Evolutionary conservation across 768 basidiomycete species (phyloP), one percentile per base, ranked within the genome.

Genomic region (Suillus weaverae): DNA sequence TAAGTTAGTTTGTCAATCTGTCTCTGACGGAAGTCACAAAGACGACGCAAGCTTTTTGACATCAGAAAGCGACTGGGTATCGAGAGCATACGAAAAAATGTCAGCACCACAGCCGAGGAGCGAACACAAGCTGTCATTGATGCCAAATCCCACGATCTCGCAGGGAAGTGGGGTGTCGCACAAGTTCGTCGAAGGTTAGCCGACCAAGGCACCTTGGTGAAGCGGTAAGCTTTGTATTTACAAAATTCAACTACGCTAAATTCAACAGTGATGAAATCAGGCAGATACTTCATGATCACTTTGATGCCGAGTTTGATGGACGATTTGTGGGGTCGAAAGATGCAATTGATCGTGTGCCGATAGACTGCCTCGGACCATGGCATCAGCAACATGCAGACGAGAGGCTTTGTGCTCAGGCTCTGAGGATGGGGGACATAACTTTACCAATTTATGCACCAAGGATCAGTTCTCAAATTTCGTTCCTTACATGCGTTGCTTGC

Each of bases 371-470:
- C 32, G 71, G 74, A 0, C 69, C 70, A 1, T 69, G 67, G 57
- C 70, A 72, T 63, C 61, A 73, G 44, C 33, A 65, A n/a, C 67
- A 70, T 64, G 56, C 48, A n/a, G 73, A 74, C 68, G 73, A 73
- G 61, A 74, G 73, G 54, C 67, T 74, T 11, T 62, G 50, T 16
- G n/a, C 39, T 16, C 69, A 71, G 59, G 71, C 72, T 6, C 61
- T 74, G 33, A 51, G 64, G 72, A 39, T 39, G 30, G 61, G 48
- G 1, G 44, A 44, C 14, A 67, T 70, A 7, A 35, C 64, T 14
- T 60, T 74, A 36, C 69, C 69, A 7, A 71, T 74, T 18, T 75
- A 75, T 63, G 70, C 61, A 5, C 50, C 30, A 67, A 67, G 43
- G 71, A 71, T 54, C 66, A 75, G 41, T 71, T 70, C 22, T 65